These are phyloP conservation scores for Pinus taeda DNA, from an alignment of 75 land plant genomes.

Conservation along the genomic window DNA sequence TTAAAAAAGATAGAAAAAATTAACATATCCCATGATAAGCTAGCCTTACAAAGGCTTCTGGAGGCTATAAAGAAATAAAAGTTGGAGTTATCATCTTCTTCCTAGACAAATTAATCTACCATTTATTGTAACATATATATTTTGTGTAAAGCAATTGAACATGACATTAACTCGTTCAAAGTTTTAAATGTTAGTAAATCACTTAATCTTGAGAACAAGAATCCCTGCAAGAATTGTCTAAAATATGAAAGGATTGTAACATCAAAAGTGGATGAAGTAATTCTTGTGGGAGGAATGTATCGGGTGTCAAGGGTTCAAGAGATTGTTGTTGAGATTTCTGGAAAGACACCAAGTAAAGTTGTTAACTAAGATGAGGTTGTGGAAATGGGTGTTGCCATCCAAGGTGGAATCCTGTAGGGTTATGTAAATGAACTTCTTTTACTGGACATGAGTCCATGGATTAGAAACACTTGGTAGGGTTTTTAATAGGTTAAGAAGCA, in stretches of 20 bases:
- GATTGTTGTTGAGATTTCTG: conserved; percentile 8
- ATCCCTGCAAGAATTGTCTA: conserved; percentile 21
- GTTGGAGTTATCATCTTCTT: conserved; percentile 16
- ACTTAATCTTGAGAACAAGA: conserved; percentile 11
- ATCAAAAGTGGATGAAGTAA: conserved; percentile 12
- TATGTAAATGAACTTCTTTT: conserved; percentile 18
- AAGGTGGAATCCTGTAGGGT: conserved; percentile 20
- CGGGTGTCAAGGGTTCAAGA: conserved; percentile 21
- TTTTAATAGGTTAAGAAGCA: conserved; percentile 12
- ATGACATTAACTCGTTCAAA: conserved; percentile 16
- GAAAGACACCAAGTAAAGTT: conserved; percentile 17
- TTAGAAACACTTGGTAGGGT: conserved; percentile 22
- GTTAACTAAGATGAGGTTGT: conserved; percentile 18
- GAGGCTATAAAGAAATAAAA: conserved; percentile 15
- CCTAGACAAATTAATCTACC: conserved; percentile 19
- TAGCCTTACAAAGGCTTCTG: conserved; percentile 16
- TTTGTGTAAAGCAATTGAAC: conserved; percentile 21
- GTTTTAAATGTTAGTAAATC: conserved; percentile 8
- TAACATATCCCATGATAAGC: conserved; percentile 10
- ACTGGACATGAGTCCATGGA: conserved; percentile 20
- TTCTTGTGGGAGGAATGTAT: conserved; percentile 20
- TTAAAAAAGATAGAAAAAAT: conserved; percentile 13
- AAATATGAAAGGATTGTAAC: conserved; percentile 11
- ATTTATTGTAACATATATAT: conserved; percentile 16
- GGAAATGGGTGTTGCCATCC: conserved; percentile 22